A percentile compares a stretch with the other conserved stretches of the same genome.
These are phyloP conservation scores for Cotoneaster glaucophyllus DNA, from an alignment of 306 rosid species.

Conservation along the genomic window DNA sequence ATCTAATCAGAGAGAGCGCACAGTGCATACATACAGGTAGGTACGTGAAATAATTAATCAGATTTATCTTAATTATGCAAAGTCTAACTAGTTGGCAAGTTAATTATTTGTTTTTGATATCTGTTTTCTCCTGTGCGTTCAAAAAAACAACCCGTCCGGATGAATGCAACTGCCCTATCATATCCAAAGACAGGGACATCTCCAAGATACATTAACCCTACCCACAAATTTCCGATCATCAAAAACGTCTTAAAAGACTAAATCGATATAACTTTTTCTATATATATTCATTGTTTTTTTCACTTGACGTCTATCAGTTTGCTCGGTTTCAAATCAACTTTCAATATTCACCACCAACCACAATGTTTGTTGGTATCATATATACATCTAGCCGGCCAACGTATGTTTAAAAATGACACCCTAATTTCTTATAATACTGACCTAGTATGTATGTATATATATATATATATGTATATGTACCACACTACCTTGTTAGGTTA, in stretches of 20 bases:
- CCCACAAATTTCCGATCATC: background rate
- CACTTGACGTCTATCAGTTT: background rate
- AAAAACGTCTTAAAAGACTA: background rate
- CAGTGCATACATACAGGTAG: background rate
- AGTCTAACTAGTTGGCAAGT: background rate
- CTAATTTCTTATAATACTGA: no score
- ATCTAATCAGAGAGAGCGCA: background rate
- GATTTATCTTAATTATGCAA: background rate
- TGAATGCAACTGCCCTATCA: background rate
- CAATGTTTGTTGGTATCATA: background rate
- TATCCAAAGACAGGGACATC: background rate
- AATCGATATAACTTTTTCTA: background rate
- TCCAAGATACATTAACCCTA: background rate
- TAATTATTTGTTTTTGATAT: background rate
- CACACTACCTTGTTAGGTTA: no score
- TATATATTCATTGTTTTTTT: background rate
- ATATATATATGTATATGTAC: no score
- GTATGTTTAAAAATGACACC: background rate
- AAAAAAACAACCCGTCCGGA: background rate
- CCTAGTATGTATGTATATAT: no score
- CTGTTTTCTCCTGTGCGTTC: no score
- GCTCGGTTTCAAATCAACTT: background rate
- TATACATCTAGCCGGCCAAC: background rate
- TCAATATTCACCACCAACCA: conserved; percentile 1
- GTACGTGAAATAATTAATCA: background rate